Base-by-base conservation (phyloP, 2,329 filamentous ascomycete genomes). In the Fusarium sp. region DNA sequence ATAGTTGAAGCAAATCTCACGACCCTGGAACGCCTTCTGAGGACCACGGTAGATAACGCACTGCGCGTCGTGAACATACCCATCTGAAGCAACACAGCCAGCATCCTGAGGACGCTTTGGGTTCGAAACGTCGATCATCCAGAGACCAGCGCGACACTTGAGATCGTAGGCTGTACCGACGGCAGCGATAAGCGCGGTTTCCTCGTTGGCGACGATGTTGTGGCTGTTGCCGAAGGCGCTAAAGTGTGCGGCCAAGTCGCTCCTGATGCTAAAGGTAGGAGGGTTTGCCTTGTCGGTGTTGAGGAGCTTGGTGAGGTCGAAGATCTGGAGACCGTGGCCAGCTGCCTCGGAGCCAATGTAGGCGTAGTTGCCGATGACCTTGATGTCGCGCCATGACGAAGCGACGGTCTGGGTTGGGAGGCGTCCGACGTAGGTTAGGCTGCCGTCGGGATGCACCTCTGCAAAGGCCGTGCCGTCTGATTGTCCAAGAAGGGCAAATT, bases 301-400 rank as follows among this genome's bases (percentile, higher is more conserved):
- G 36, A 86, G 77, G 7, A 89, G 83, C 82, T 81, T 90, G 74
- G 82, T 87, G 83, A 91, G 84, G 77, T 91, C 89, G 72, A 91
- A 91, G 77, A 91, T 86, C 78, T 91, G 90, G 30, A 91, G 84
- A 54, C 87, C 87, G 76, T 91, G 89, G 60, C 81, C 78, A 12
- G 73, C 68, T 1, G 87, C 85, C 71, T 85, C 83, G 45, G 81
- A 80, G 13, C 83, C 83, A 36, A 85, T 83, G 65, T 83, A 79
- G 65, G 75, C 78, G 57, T 77, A 75, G 73, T 81, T 71, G 35
- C 75, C 78, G 35, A 81, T 81, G 24, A 83, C 82, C 53, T 81
- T 81, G 75, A 84, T 83, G 70, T 84, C 83, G n/a, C 83, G 78
- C 83, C 83, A 84, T 18, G 68, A 68, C 8, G 77, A 78, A 14